A percentile compares a stretch with the other conserved stretches of the same genome.
Evolutionary conservation across 768 basidiomycete genomes (phyloP).

Genomic region (Mycena belliarum): DNA sequence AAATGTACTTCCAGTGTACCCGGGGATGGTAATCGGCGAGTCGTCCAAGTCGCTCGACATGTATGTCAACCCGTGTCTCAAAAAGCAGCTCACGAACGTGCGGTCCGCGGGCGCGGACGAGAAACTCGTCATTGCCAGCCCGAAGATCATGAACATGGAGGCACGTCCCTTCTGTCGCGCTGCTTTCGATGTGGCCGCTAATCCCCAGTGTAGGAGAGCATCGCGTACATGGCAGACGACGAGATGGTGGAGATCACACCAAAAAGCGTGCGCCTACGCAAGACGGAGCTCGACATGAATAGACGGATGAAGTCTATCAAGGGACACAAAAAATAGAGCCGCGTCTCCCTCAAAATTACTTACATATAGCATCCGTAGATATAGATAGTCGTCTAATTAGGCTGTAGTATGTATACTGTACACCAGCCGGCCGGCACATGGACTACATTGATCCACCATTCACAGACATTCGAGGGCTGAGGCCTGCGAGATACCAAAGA

Average conservation of each 20-base stretch:
- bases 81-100: constrained; percentile 53
- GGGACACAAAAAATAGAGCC: constrained; percentile 22
- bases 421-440: neutral
- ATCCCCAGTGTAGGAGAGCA: constrained; percentile 26
- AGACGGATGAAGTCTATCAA: constrained; percentile 32
- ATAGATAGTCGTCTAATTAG: neutral
- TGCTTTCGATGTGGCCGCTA: neutral
- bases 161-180: constrained; percentile 14
- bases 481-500: too few relatives aligned
- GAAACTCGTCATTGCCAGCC: constrained; percentile 48
- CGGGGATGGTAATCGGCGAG: constrained; percentile 55
- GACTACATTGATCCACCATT: neutral
- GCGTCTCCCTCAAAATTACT: neutral
- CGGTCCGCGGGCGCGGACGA: constrained; percentile 50
- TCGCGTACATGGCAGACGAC: constrained; percentile 52
- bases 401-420: neutral
- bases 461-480: too few relatives aligned
- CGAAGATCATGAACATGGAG: constrained; percentile 45
- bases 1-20: constrained; percentile 38
- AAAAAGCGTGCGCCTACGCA: constrained; percentile 41
- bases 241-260: constrained; percentile 52
- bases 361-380: neutral
- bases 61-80: constrained; percentile 48
- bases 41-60: constrained; percentile 46
- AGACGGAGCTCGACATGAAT: constrained; percentile 39